A percentile compares a stretch with the other conserved stretches of the same genome.
phyloP scores from a whole-genome alignment of 345 rosid species.

The Capsella bursapastoris region DNA sequence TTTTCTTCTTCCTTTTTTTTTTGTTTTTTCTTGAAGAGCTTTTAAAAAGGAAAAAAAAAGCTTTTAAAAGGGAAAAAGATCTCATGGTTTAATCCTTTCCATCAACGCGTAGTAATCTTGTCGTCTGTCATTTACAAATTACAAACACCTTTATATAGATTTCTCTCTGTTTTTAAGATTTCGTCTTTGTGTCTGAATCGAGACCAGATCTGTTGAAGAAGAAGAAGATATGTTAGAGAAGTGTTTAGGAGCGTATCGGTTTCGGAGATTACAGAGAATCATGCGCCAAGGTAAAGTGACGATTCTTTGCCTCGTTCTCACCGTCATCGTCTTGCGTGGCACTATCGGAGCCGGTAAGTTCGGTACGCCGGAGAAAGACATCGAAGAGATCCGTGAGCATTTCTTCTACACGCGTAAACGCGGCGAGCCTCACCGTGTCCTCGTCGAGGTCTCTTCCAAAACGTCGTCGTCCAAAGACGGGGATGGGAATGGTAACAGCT shows the following conservation, averaged over 20 bases:
- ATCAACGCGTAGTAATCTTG: conserved; percentile 8
- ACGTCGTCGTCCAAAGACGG: conserved; percentile 48
- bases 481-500: conserved; percentile 41
- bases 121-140: conserved; percentile 6
- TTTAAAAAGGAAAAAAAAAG: background rate
- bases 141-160: background rate
- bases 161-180: background rate
- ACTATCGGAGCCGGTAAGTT: conserved; percentile 90
- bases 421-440: conserved; percentile 70
- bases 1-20: no score
- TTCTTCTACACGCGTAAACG: conserved; percentile 61
- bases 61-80: no score
- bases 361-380: conserved; percentile 88
- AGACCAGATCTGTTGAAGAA: conserved; percentile 30
- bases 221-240: conserved; percentile 46
- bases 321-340: conserved; percentile 86
- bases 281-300: conserved; percentile 68
- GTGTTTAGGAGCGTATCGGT: conserved; percentile 59
- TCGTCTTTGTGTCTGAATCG: conserved; percentile 24
- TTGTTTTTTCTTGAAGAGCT: conserved; percentile 10
- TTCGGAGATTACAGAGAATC: conserved; percentile 56
- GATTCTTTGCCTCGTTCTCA: conserved; percentile 60
- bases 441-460: conserved; percentile 58
- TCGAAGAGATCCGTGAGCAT: conserved; percentile 69
- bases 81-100: no score